Percentiles rank a stretch among this genome's conserved stretches.
Evolutionary conservation across 2,329 filamentous ascomycete genomes (phyloP).

Genomic region (Botryotinia globosa): DNA sequence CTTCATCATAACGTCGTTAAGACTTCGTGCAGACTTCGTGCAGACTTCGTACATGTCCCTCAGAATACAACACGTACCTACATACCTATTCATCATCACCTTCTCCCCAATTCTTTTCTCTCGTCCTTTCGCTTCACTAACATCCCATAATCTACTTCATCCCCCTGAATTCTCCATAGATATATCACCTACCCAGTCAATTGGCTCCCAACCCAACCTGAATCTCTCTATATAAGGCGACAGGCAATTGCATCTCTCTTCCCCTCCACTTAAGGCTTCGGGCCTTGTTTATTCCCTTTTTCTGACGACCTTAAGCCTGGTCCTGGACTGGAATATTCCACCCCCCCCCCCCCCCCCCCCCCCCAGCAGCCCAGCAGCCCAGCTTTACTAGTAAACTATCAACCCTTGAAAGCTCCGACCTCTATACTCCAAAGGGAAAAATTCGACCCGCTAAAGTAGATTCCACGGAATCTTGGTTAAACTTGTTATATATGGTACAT

Average conservation of each 20-base stretch:
- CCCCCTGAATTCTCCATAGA: background rate
- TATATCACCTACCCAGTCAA: background rate
- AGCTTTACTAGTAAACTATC: conserved; percentile 3
- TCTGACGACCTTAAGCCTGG: background rate
- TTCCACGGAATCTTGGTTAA: conserved; percentile 18
- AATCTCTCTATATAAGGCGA: background rate
- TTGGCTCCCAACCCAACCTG: background rate
- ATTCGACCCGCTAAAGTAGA: conserved; percentile 17
- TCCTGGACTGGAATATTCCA: conserved; percentile 4
- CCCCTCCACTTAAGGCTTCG: conserved; percentile 4
- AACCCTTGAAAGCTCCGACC: conserved; percentile 14
- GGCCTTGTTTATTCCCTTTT: background rate
- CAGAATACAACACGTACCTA: background rate
- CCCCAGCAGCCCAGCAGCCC: too few species aligned
- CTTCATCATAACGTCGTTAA: background rate
- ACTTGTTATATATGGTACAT: conserved; percentile 22
- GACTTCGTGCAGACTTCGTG: too few species aligned
- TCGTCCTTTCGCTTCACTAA: background rate
- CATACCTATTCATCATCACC: background rate
- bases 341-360: too few species aligned
- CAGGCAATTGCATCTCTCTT: background rate
- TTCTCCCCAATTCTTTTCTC: background rate
- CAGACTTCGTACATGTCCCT: background rate
- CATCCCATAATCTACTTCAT: background rate
- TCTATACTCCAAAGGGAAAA: conserved; percentile 17